Base-by-base conservation (phyloP, 2,329 filamentous ascomycete species). In the Emmonsiellopsis sp. region DNA sequence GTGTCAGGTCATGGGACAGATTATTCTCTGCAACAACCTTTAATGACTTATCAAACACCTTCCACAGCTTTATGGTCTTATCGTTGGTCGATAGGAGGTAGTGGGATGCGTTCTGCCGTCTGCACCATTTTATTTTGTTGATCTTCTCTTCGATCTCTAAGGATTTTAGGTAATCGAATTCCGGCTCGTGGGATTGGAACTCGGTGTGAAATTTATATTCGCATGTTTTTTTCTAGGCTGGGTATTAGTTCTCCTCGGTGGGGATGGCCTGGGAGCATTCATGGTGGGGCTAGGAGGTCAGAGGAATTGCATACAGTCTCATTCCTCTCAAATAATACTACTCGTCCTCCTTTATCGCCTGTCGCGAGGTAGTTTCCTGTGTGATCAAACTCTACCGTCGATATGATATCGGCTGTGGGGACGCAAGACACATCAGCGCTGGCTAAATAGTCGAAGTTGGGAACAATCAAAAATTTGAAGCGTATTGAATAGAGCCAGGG, bases 81-180 rank as follows among this genome's bases (percentile, higher is more conserved):
- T 98, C 93, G 70, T 98, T 98, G 63, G 93, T 98, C 43, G 93
- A 97, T 54, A 98, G 83, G 51, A 98, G 83, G 72, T 95, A 98
- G 76, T 98, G 93, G 53, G 93, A 97, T 57, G 92, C 88, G 78
- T 98, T 98, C 74, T 97, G 92, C 74, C 93, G 86, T 68, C 87
- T 85, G 73, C 93, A 98, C 93, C 93, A 98, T 74, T 97, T 98
- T 77, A 98, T 98, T 80, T 98, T 98, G 81, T 98, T 98, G 81
- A 98, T 98, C 78, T 98, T 98, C 75, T 98, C 93, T 80, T 98
- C 93, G 68, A 98, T 98, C 74, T 98, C 93, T 63, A 98, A 81
- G 36, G 93, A 98, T 75, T 98, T 98, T 61, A 98, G 83, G 71
- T 98, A 98, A 73, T 98, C 93, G 73, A 98, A 98, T 74, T 98